phyloP scores from a whole-genome alignment of 2,329 filamentous ascomycete species.

The Cytospora piceicola region DNA sequence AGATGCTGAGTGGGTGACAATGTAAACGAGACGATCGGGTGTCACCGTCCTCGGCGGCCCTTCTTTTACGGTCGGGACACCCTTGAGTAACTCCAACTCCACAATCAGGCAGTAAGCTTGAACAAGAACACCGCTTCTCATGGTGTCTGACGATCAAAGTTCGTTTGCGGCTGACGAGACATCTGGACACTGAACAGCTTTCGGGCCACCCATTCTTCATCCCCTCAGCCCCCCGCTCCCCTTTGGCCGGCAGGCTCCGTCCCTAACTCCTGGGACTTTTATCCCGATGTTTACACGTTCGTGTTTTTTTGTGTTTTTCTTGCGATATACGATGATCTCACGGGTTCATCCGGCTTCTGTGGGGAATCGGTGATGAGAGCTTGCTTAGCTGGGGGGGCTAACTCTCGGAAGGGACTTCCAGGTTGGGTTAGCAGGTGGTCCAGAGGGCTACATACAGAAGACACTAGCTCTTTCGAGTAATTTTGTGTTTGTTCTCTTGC shows the following conservation, averaged over 20 bases:
- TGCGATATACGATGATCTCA: neutral
- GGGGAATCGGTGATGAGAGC: neutral
- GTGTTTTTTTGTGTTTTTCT: neutral
- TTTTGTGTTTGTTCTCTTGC: neutral
- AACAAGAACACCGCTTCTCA: neutral
- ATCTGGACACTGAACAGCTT: neutral
- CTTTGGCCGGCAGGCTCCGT: too few species aligned
- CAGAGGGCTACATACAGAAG: neutral
- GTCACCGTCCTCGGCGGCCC: slow-evolving; percentile 2
- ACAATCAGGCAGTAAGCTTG: neutral
- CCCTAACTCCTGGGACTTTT: neutral
- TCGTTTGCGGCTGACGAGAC: neutral
- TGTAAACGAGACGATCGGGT: neutral
- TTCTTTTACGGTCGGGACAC: neutral
- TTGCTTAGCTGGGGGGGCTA: neutral
- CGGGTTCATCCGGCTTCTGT: neutral
- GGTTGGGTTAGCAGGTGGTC: neutral
- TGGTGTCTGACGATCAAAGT: neutral
- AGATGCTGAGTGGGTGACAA: neutral
- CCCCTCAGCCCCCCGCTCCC: too few species aligned
- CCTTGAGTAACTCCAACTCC: neutral
- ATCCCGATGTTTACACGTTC: neutral
- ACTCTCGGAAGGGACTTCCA: neutral
- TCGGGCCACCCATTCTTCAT: neutral
- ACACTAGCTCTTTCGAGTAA: neutral